Percentiles rank a stretch among this genome's conserved stretches.
These are phyloP conservation scores for Quercus mongolica DNA, from an alignment of 306 rosid genomes.

Conservation along the genomic window DNA sequence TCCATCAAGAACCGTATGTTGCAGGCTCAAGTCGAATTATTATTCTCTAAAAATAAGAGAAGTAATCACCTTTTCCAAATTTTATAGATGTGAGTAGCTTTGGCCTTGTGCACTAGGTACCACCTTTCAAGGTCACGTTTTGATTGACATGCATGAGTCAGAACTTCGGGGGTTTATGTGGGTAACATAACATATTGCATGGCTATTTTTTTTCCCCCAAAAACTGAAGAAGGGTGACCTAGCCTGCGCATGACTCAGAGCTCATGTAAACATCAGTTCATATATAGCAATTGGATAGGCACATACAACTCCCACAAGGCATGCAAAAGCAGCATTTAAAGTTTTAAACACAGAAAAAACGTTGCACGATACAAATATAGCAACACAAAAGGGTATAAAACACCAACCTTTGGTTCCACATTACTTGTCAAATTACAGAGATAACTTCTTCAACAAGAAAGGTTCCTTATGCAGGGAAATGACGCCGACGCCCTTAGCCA, in stretches of 20 bases:
- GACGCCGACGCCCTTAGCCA: conserved; percentile 16
- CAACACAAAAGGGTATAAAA: neutral
- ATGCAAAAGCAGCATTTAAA: neutral
- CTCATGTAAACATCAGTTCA: neutral
- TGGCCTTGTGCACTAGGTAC: too few relatives aligned
- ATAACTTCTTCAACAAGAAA: conserved; percentile 22
- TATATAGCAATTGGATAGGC: too few relatives aligned
- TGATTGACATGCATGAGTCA: neutral
- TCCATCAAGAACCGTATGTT: too few relatives aligned
- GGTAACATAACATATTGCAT: neutral
- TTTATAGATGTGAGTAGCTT: too few relatives aligned
- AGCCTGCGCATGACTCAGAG: neutral
- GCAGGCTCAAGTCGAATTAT: too few relatives aligned
- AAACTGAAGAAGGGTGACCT: neutral
- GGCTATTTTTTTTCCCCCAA: neutral
- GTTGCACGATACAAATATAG: neutral
- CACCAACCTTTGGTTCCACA: conserved; percentile 14
- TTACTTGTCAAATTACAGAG: neutral
- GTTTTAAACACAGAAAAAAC: neutral
- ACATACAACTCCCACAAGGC: too few relatives aligned
- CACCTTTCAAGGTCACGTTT: neutral
- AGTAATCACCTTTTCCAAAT: too few relatives aligned
- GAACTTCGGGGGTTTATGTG: neutral
- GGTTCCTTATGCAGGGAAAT: conserved; percentile 45
- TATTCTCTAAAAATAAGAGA: too few relatives aligned